Percentiles rank a stretch among this genome's conserved stretches.
Evolutionary conservation across 139 green algal genomes (phyloP).

Genomic region (Pleodorina starrii): DNA sequence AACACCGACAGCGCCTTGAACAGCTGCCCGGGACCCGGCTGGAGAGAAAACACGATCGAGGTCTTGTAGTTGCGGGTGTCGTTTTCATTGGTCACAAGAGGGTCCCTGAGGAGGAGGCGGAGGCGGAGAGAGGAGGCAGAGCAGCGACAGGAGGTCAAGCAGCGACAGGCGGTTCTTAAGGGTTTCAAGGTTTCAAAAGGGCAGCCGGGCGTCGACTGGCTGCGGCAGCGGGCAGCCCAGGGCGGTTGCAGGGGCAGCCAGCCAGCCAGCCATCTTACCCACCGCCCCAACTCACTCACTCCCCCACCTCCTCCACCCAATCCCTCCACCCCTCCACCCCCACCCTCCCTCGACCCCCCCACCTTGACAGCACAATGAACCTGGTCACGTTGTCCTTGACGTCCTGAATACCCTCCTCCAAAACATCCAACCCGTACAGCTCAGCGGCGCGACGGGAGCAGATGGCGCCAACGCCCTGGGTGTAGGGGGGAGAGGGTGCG

Average conservation of each 20-base stretch:
- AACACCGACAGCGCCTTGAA: conserved; percentile 98
- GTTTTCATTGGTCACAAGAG: conserved; percentile 72
- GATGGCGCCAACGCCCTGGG: conserved; percentile 63
- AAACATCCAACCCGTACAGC: conserved; percentile 74
- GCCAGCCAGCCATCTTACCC: too few species aligned
- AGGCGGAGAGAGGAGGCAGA: too few species aligned
- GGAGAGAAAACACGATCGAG: conserved; percentile 92
- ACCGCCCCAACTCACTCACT: too few species aligned
- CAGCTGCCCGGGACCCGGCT: conserved; percentile 90
- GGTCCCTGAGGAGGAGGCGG: conserved; percentile 77
- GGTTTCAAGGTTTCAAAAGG: too few species aligned
- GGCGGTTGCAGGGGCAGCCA: too few species aligned
- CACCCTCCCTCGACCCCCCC: neutral
- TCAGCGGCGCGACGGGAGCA: conserved; percentile 69
- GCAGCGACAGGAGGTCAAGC: too few species aligned
- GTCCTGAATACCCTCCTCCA: conserved; percentile 84
- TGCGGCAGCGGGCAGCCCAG: too few species aligned
- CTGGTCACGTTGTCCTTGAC: conserved; percentile 93
- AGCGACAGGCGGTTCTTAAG: too few species aligned
- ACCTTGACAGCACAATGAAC: conserved; percentile 91
- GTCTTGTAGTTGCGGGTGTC: conserved; percentile 85
- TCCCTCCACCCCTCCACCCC: neutral
- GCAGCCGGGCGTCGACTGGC: too few species aligned
- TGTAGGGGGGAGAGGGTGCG: too few species aligned
- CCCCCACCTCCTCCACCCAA: too few species aligned